Percentiles rank a stretch among this genome's conserved stretches.
phyloP scores from a whole-genome alignment of 2,329 filamentous ascomycete species.

The Aspergillus luchuensis region DNA sequence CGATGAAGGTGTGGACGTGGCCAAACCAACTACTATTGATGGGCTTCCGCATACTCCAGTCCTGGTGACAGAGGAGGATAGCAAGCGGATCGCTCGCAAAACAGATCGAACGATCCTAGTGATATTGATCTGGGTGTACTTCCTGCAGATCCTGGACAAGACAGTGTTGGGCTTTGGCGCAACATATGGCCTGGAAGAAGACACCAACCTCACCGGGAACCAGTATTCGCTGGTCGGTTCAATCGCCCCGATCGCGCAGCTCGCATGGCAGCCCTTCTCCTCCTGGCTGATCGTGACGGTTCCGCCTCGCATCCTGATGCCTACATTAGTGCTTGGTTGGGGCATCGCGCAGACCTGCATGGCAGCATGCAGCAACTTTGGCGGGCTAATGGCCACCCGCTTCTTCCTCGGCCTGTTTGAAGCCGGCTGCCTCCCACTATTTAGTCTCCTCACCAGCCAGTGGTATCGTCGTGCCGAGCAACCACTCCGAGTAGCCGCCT shows the following conservation, averaged over 20 bases:
- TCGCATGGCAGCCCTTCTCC: slow-evolving; percentile 63
- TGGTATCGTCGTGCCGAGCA: slow-evolving; percentile 60
- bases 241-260: slow-evolving; percentile 61
- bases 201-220: slow-evolving; percentile 54
- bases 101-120: slow-evolving; percentile 62
- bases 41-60: slow-evolving; percentile 5
- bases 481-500: slow-evolving; percentile 64
- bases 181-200: slow-evolving; percentile 56
- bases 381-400: slow-evolving; percentile 49
- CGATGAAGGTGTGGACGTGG: not conserved
- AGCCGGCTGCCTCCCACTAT: slow-evolving; percentile 52
- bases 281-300: slow-evolving; percentile 63
- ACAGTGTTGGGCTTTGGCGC: slow-evolving; percentile 59
- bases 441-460: slow-evolving; percentile 48
- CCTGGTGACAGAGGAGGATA: slow-evolving; percentile 40
- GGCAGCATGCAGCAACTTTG: slow-evolving; percentile 51
- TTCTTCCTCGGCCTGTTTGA: slow-evolving; percentile 59
- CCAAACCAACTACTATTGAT: not conserved
- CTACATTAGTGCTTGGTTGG: slow-evolving; percentile 51
- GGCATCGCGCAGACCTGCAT: slow-evolving; percentile 52
- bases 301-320: slow-evolving; percentile 62
- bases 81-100: slow-evolving; percentile 60
- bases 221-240: slow-evolving; percentile 62
- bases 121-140: slow-evolving; percentile 50
- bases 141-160: slow-evolving; percentile 60